A percentile compares a stretch with the other conserved stretches of the same genome.
These are phyloP conservation scores for Colletotrichum orbiculare DNA, from an alignment of 2,329 filamentous ascomycete genomes.

Conservation along the genomic window DNA sequence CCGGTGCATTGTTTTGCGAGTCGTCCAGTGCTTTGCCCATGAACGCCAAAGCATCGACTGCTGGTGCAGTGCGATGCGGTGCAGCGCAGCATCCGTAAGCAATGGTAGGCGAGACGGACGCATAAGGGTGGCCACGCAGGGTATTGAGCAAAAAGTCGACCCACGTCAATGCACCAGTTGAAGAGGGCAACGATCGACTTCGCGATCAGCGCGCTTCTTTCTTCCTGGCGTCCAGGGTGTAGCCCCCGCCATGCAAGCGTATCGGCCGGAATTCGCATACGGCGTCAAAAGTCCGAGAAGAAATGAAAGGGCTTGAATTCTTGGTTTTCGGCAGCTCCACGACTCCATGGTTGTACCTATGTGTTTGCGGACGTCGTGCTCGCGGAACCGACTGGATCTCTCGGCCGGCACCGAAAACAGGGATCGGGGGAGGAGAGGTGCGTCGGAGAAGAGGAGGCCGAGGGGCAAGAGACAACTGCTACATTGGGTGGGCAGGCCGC, in stretches of 20 bases:
- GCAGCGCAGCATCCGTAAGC: too few relatives aligned
- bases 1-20: background rate
- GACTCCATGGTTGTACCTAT: too few relatives aligned
- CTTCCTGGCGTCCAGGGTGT: background rate
- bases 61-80: too few relatives aligned
- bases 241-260: background rate
- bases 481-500: background rate
- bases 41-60: too few relatives aligned
- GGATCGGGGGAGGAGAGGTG: background rate
- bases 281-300: too few relatives aligned
- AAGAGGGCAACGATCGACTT: conserved; percentile 10
- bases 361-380: too few relatives aligned
- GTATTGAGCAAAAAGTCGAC: background rate
- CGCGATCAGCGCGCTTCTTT: conserved; percentile 14
- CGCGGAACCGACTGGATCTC: too few relatives aligned
- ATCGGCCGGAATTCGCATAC: background rate
- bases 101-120: too few relatives aligned
- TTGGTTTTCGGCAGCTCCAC: too few relatives aligned
- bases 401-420: background rate
- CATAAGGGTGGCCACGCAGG: background rate
- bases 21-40: too few relatives aligned
- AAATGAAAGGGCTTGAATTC: too few relatives aligned
- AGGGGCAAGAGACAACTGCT: conserved; percentile 8
- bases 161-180: conserved; percentile 10
- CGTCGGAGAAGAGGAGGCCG: background rate